Evolutionary conservation across 2,329 filamentous ascomycete genomes (phyloP), one percentile per base, ranked within the genome.

Genomic region (Xylariales sp.): DNA sequence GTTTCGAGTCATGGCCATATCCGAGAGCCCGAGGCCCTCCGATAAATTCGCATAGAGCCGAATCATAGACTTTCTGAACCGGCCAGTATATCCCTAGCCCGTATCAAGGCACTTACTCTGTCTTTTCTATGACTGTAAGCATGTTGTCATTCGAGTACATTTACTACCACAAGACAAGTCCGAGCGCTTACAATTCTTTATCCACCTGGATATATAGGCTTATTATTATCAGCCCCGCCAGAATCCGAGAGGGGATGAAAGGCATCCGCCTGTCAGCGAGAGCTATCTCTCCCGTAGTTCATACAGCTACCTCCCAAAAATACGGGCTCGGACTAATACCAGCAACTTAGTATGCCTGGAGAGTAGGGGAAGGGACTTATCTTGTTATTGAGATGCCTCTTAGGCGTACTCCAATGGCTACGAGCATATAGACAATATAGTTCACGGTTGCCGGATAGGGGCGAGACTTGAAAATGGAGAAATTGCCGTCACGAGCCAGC

Each of bases 381-480:
- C 57, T 46, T n/a, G 57, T 52, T 50, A 59, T 49, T 49, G 30
- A 49, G 14, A 28, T 50, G 46, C 46, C 46, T n/a, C 9, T 41
- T 39, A 60, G 34, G 57, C 46, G 32, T 39, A 52, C 46, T 52
- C 52, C 12, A 3, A 60, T 60, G 28, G 8, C 32, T 60, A 60
- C 18, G 50, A 60, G 18, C 57, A 18, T 34, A 23, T 60, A 41
- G 14, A 12, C 36, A 50, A 50, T 30, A 60, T 52, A 16, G n/a
- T 41, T 52, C 18, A 60, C 8, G 10, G 12, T 60, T 52, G 3
- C 18, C 52, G 28, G 10, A 52, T 50, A 18, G 39, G 28, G 41
- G 14, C 36, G 5, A 60, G 14, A 41, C 34, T 60, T 52, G 16
- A 52, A 60, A 52, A 60, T 50, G 12, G 23, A 48, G 28, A 60